Evolutionary conservation across 179 eudicot species (phyloP).

Genomic region (Silene vulgaris): DNA sequence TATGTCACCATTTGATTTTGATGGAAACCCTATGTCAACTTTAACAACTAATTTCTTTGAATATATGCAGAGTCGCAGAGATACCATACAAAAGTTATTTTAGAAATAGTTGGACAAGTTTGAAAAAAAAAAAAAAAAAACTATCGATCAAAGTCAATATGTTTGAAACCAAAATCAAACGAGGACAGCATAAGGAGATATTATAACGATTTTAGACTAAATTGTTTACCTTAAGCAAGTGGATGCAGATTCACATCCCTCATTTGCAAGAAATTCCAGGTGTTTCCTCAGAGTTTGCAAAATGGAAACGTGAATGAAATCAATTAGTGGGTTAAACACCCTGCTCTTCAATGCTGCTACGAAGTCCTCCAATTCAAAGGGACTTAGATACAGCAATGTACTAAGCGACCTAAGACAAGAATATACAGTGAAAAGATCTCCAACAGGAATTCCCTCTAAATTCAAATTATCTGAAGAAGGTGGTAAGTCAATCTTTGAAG

Average conservation of each 20-base stretch:
- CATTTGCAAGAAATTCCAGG: slow-evolving; percentile 60
- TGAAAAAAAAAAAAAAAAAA: neutral
- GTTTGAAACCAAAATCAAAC: neutral
- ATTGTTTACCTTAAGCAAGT: slow-evolving; percentile 69
- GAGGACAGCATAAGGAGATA: neutral
- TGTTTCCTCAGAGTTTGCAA: slow-evolving; percentile 69
- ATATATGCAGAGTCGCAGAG: neutral
- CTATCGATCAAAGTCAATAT: neutral
- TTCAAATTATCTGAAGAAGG: slow-evolving; percentile 58
- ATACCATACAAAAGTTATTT: neutral
- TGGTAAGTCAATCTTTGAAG: slow-evolving; percentile 61
- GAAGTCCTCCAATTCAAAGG: slow-evolving; percentile 80
- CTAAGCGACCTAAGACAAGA: slow-evolving; percentile 87
- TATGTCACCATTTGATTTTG: neutral
- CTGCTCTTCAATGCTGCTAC: slow-evolving; percentile 61
- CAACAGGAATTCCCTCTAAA: slow-evolving; percentile 53
- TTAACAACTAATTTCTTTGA: neutral
- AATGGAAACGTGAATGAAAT: slow-evolving; percentile 72
- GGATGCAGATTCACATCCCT: slow-evolving; percentile 61
- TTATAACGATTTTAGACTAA: slow-evolving; percentile 3
- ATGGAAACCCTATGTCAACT: neutral
- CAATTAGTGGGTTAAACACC: slow-evolving; percentile 56
- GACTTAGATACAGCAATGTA: slow-evolving; percentile 72
- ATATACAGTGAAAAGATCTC: slow-evolving; percentile 79
- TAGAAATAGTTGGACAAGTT: neutral